A percentile compares a stretch with the other conserved stretches of the same genome.
These are phyloP conservation scores for Penicillium sp. DNA, from an alignment of 2,329 filamentous ascomycete genomes.

Conservation along the genomic window DNA sequence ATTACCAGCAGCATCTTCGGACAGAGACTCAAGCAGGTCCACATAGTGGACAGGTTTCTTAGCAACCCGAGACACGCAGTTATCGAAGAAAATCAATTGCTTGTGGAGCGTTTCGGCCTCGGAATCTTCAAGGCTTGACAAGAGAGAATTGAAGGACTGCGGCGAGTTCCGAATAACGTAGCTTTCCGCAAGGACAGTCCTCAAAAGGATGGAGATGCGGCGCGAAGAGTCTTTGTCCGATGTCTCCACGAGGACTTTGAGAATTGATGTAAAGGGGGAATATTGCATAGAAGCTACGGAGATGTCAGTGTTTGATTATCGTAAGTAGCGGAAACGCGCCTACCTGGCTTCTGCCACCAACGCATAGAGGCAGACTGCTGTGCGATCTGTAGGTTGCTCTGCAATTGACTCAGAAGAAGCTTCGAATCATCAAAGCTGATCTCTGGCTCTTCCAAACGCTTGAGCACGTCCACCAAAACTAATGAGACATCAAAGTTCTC, in stretches of 20 bases:
- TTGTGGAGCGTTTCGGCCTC: conserved; percentile 29
- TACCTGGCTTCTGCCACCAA: conserved; percentile 74
- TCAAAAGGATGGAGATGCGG: conserved; percentile 34
- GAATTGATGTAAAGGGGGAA: conserved; percentile 40
- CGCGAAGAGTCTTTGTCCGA: conserved; percentile 30
- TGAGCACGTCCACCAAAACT: conserved; percentile 65
- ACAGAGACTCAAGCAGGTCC: conserved; percentile 44
- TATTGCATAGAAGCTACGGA: conserved; percentile 36
- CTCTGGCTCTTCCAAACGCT: conserved; percentile 51
- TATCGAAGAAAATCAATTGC: conserved; percentile 71
- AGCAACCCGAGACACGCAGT: conserved; percentile 71
- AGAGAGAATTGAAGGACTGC: conserved; percentile 36
- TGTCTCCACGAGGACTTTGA: conserved; percentile 36
- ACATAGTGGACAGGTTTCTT: conserved; percentile 78
- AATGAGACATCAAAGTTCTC: conserved; percentile 86
- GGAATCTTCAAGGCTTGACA: conserved; percentile 36
- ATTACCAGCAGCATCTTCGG: conserved; percentile 32
- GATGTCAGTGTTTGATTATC: conserved; percentile 5
- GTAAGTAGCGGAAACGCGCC: conserved; percentile 12
- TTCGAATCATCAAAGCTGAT: conserved; percentile 49
- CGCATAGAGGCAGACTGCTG: conserved; percentile 76
- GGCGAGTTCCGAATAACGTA: conserved; percentile 33
- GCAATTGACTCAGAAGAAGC: conserved; percentile 67
- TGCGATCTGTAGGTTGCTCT: conserved; percentile 76
- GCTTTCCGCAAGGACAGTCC: conserved; percentile 35